Evolutionary conservation across 768 basidiomycete species (phyloP), one percentile per base, ranked within the genome.

Genomic region (Suillus alpinus): DNA sequence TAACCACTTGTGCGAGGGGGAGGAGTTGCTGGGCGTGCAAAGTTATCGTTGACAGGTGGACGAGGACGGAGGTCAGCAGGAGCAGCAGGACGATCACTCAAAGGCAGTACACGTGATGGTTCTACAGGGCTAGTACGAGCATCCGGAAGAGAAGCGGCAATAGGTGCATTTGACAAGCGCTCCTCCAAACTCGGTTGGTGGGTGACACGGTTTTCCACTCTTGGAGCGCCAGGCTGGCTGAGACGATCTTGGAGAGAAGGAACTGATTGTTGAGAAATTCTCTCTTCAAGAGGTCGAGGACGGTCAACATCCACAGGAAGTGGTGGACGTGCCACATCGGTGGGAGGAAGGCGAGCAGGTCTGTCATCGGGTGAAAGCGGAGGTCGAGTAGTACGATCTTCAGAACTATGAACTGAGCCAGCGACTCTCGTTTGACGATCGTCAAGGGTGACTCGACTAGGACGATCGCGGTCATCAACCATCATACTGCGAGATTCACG

Each of bases 111-210:
- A 57, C 58, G 64, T 32, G 64, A 56, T 36, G 49, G 16, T 29
- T 65, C 64, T 32, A 50, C 36, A 37, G 62, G 62, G n/a, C 58
- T 56, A 57, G 66, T 46, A 59, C 61, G 64, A n/a, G 63, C 61
- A 58, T 67, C 63, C 12, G 65, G 46, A 37, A 66, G 69, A 20
- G 62, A 52, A 65, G 60, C 59, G 49, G 62, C 59, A 55, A 65
- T 65, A 36, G 74, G 71, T 53, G 69, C 71, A 39, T 70, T 65
- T 57, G 79, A 77, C 12, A 80, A 66, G 60, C 80, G 76, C 56
- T 81, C 78, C 71, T 79, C 80, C 26, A 80, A 66, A 61, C 68
- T 77, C 12, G 76, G 70, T 26, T 74, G 68, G 62, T 74, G 70
- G 29, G 61, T 18, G 6, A 67, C 34, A 34, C 29, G 58, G 16